A percentile compares a stretch with the other conserved stretches of the same genome.
phyloP scores from a whole-genome alignment of 2,329 filamentous ascomycete genomes.

The Exophiala phaeomuriformis region DNA sequence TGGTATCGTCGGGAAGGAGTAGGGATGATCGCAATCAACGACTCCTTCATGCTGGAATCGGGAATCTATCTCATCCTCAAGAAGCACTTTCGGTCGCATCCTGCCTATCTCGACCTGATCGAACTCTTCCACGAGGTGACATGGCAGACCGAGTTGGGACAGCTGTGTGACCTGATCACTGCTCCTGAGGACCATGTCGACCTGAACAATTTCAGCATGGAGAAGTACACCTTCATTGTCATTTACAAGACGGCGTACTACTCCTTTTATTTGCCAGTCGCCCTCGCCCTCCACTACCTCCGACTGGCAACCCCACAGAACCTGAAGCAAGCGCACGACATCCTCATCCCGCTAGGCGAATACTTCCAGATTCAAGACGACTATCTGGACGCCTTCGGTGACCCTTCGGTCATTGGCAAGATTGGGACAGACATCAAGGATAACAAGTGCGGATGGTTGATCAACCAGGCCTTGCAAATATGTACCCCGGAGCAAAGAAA shows the following conservation, averaged over 20 bases:
- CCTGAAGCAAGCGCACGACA: slow-evolving; percentile 79
- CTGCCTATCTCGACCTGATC: slow-evolving; percentile 79
- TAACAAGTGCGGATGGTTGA: slow-evolving; percentile 98
- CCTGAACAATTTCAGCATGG: slow-evolving; percentile 87
- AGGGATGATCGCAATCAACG: slow-evolving; percentile 96
- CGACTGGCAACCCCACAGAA: slow-evolving; percentile 80
- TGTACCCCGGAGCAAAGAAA: slow-evolving; percentile 78
- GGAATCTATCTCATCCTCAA: slow-evolving; percentile 86
- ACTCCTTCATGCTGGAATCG: slow-evolving; percentile 90
- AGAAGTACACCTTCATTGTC: slow-evolving; percentile 97
- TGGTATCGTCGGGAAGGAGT: slow-evolving; percentile 90
- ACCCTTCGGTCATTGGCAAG: slow-evolving; percentile 90
- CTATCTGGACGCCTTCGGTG: slow-evolving; percentile 95
- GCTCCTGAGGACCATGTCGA: slow-evolving; percentile 90
- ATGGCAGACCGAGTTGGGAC: slow-evolving; percentile 90
- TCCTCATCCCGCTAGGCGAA: slow-evolving; percentile 93
- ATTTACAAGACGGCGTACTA: slow-evolving; percentile 99
- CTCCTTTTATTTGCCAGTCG: slow-evolving; percentile 96
- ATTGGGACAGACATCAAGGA: slow-evolving; percentile 98
- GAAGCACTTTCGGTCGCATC: slow-evolving; percentile 84
- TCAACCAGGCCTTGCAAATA: slow-evolving; percentile 84
- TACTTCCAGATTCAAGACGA: slow-evolving; percentile 99
- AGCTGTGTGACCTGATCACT: slow-evolving; percentile 89
- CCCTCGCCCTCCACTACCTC: slow-evolving; percentile 77
- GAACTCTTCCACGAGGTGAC: slow-evolving; percentile 95